phyloP scores from a whole-genome alignment of 352 stramenopile genomes.

The Globisporangium abappressorium region DNA sequence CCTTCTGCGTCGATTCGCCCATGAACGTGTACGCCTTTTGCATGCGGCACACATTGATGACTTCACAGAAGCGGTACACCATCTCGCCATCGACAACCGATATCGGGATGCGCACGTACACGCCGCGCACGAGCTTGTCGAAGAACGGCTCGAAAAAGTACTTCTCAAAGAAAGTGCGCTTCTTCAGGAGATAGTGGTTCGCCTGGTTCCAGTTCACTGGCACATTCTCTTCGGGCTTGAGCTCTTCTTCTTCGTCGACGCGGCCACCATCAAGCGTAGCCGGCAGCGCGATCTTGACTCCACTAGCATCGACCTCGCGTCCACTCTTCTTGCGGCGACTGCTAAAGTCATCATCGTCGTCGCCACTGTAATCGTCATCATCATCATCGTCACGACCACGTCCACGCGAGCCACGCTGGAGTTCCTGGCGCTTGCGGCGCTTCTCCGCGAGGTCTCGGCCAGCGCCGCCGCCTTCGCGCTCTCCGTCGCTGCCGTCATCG shows the following conservation, averaged over 20 bases:
- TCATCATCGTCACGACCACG: conserved; percentile 36
- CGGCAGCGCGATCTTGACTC: conserved; percentile 25
- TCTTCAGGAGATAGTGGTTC: conserved; percentile 76
- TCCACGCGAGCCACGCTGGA: conserved; percentile 41
- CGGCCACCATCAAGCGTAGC: conserved; percentile 31
- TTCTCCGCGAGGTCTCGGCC: conserved; percentile 73
- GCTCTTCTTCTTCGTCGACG: conserved; percentile 41
- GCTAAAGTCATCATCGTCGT: conserved; percentile 9
- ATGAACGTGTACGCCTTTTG: conserved; percentile 64
- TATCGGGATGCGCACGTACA: conserved; percentile 75
- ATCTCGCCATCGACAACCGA: conserved; percentile 68
- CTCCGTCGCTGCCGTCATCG: conserved; percentile 49
- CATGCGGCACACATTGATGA: conserved; percentile 63
- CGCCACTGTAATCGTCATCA: conserved; percentile 41
- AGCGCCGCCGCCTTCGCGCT: conserved; percentile 21
- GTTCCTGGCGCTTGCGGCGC: conserved; percentile 65
- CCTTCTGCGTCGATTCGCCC: conserved; percentile 66
- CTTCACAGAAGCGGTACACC: conserved; percentile 84
- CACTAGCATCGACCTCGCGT: background rate
- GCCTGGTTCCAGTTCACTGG: conserved; percentile 73
- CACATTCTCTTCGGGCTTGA: conserved; percentile 62
- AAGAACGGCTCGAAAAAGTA: conserved; percentile 87
- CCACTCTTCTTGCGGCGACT: conserved; percentile 8
- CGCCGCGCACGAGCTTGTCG: conserved; percentile 66
- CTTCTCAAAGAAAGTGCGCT: conserved; percentile 79